Evolutionary conservation across 2,329 filamentous ascomycete species (phyloP).

Genomic region (Paraphaeosphaeria sporulosa): DNA sequence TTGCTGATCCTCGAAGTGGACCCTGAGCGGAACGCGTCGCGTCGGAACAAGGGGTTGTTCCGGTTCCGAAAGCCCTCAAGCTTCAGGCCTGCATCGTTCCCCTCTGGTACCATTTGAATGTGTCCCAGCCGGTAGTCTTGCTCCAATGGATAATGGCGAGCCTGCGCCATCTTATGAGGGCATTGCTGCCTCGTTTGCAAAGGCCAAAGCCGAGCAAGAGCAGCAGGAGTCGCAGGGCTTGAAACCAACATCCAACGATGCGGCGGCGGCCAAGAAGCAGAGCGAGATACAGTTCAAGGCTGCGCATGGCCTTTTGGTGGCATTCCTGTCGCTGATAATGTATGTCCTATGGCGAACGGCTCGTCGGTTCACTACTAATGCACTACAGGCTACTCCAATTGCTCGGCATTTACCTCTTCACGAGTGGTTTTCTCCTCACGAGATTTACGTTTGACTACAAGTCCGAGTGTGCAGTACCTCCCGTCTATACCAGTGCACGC

Average conservation of each 20-base stretch:
- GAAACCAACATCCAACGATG: constrained; percentile 34
- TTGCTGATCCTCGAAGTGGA: background rate
- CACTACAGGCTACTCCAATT: constrained; percentile 71
- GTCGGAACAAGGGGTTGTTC: constrained; percentile 27
- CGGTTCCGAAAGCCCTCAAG: constrained; percentile 24
- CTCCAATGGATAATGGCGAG: constrained; percentile 48
- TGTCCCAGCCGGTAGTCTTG: constrained; percentile 12
- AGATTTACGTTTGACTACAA: constrained; percentile 80
- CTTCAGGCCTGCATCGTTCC: constrained; percentile 1
- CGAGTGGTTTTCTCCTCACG: constrained; percentile 91
- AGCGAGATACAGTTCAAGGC: constrained; percentile 61
- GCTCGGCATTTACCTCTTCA: constrained; percentile 88
- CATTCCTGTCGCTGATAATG: constrained; percentile 75
- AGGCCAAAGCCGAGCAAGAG: constrained; percentile 45
- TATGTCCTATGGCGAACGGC: constrained; percentile 36
- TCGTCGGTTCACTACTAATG: constrained; percentile 16
- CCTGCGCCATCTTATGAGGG: constrained; percentile 47
- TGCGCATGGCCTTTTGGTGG: constrained; percentile 61
- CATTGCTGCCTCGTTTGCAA: constrained; percentile 46
- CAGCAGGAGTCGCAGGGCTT: constrained; percentile 40
- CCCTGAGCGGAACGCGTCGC: background rate
- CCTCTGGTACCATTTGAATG: constrained; percentile 11
- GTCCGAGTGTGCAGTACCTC: constrained; percentile 78
- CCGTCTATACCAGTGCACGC: constrained; percentile 59
- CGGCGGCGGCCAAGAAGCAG: constrained; percentile 48